Evolutionary conservation across 2,329 filamentous ascomycete species (phyloP).

Genomic region (Drechslerella dactyloides): DNA sequence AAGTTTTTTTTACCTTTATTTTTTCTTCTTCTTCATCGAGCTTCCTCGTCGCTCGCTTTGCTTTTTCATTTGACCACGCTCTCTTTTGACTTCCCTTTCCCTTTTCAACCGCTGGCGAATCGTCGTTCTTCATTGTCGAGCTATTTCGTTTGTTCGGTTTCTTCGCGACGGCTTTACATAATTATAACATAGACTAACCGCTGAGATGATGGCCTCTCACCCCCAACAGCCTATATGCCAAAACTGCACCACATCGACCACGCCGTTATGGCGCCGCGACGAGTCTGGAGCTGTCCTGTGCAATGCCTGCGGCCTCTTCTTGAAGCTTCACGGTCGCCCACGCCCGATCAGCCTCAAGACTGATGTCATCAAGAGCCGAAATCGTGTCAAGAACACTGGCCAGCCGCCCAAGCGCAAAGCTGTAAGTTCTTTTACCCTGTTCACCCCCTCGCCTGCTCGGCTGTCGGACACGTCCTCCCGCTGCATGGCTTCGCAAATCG

Average conservation of each 20-base stretch:
- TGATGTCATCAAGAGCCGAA: conserved; percentile 99
- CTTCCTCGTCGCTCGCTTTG: too few relatives aligned
- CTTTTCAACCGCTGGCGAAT: conserved; percentile 18
- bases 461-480: conserved; percentile 21
- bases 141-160: too few relatives aligned
- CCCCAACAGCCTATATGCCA: conserved; percentile 87
- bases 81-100: conserved; percentile 28
- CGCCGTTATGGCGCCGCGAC: conserved; percentile 95
- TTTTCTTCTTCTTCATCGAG: conserved; percentile 16
- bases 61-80: conserved; percentile 10
- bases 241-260: conserved; percentile 94
- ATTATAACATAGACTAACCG: conserved; percentile 55
- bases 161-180: conserved; percentile 59
- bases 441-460: conserved; percentile 26
- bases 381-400: conserved; percentile 88
- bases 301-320: conserved; percentile 96
- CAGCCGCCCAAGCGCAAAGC: conserved; percentile 68
- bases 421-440: conserved; percentile 67
- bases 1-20: conserved; percentile 47
- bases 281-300: conserved; percentile 94
- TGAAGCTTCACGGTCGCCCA: conserved; percentile 92
- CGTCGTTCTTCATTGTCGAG: conserved; percentile 39
- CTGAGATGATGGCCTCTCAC: conserved; percentile 62
- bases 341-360: conserved; percentile 97
- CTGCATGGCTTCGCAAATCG: conserved; percentile 49